These are phyloP conservation scores for Talaromyces liani DNA, from an alignment of 495 filamentous ascomycete genomes.

Conservation along the genomic window DNA sequence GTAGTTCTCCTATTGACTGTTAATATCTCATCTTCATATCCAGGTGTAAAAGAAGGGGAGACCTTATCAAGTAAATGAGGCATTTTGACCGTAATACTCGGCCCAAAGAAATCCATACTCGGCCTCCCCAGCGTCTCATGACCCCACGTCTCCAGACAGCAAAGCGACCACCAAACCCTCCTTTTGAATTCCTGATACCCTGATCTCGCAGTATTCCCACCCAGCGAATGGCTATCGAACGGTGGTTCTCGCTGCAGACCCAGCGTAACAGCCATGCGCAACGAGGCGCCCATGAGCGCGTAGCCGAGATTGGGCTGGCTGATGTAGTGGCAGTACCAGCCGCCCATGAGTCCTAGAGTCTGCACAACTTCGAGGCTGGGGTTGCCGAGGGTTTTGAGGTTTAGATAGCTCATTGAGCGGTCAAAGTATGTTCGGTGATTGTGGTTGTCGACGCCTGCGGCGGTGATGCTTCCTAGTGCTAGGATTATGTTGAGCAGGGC, in stretches of 20 bases:
- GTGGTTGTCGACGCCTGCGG: conserved; percentile 60
- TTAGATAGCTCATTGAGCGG: conserved; percentile 59
- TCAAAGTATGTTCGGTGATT: conserved; percentile 68
- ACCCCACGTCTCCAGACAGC: conserved; percentile 76
- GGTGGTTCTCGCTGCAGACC: conserved; percentile 67
- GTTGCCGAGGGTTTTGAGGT: conserved; percentile 51
- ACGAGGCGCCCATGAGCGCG: conserved; percentile 31
- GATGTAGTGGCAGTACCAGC: conserved; percentile 74
- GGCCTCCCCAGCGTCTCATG: conserved; percentile 70
- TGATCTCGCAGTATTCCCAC: conserved; percentile 29
- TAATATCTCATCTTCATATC: not conserved
- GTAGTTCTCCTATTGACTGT: not conserved
- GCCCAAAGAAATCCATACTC: conserved; percentile 66
- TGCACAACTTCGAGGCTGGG: conserved; percentile 62
- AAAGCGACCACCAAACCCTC: conserved; percentile 73
- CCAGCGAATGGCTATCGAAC: not conserved
- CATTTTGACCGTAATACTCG: conserved; percentile 61
- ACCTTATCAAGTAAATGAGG: conserved; percentile 52
- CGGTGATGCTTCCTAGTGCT: conserved; percentile 67
- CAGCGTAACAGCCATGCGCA: conserved; percentile 50
- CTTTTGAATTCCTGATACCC: conserved; percentile 51
- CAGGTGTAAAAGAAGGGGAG: not conserved
- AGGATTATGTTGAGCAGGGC: conserved; percentile 75
- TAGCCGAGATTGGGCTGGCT: conserved; percentile 69
- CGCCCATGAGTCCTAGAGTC: conserved; percentile 61